Percentiles rank a stretch among this genome's conserved stretches.
Evolutionary conservation across 495 filamentous ascomycete species (phyloP).

Genomic region (Hypoxylon trugodes): DNA sequence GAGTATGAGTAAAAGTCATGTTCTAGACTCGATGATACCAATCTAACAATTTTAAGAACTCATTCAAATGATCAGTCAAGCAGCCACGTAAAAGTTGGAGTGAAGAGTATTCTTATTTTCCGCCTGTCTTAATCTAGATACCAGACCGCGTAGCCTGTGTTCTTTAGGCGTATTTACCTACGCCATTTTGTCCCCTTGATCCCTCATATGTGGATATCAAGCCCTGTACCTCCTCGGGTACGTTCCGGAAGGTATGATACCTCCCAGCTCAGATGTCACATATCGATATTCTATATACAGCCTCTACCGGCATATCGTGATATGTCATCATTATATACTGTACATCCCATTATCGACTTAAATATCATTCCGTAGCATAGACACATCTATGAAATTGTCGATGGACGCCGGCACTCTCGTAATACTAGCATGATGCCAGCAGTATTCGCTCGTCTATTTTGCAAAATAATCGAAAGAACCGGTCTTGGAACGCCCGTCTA

Average conservation of each 20-base stretch:
- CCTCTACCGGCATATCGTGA: constrained; percentile 1
- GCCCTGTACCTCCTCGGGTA: neutral
- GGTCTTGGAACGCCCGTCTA: neutral
- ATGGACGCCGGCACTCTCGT: neutral
- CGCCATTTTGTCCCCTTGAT: neutral
- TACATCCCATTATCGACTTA: constrained; percentile 9
- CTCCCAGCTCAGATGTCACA: neutral
- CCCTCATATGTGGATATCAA: neutral
- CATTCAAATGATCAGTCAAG: neutral
- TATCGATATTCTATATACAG: constrained; percentile 15
- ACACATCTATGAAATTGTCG: neutral
- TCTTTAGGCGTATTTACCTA: neutral
- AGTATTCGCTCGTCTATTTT: neutral
- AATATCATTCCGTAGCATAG: neutral
- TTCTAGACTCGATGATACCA: constrained; percentile 16
- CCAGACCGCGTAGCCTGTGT: neutral
- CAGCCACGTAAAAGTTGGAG: constrained; percentile 8
- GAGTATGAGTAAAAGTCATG: neutral
- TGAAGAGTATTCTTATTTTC: constrained; percentile 28
- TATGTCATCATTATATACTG: constrained; percentile 17
- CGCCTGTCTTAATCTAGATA: neutral
- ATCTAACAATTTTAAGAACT: neutral
- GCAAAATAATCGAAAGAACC: neutral
- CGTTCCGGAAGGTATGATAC: too few relatives aligned
- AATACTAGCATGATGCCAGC: neutral